A percentile compares a stretch with the other conserved stretches of the same genome.
Evolutionary conservation across 148 eudicot species (phyloP).

Genomic region (Fagopyrum homotropicum): DNA sequence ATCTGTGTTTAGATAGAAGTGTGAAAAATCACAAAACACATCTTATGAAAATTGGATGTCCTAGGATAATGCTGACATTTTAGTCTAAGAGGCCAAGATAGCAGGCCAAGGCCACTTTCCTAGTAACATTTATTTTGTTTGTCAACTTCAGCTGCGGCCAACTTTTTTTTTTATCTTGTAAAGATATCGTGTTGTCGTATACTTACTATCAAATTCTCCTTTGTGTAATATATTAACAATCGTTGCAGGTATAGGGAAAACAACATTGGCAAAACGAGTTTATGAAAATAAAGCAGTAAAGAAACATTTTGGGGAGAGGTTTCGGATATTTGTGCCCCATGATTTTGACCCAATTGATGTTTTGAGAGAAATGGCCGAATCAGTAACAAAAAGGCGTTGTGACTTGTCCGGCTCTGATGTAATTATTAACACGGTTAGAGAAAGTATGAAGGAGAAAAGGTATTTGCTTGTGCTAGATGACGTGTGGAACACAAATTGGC

Average conservation of each 20-base stretch:
- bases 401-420: neutral
- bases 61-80: neutral
- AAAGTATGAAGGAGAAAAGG: neutral
- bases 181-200: neutral
- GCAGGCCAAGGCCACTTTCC: neutral
- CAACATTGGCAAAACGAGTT: neutral
- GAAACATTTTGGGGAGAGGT: neutral
- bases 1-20: neutral
- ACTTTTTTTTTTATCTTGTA: too few species aligned
- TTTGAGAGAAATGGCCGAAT: neutral
- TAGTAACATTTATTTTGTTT: neutral
- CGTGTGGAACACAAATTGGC: conserved; percentile 7
- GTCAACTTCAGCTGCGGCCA: neutral
- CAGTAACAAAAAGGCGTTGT: neutral
- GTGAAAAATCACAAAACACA: neutral
- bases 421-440: neutral
- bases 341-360: conserved; percentile 2
- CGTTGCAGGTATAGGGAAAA: conserved; percentile 5
- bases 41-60: neutral
- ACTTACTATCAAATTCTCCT: neutral
- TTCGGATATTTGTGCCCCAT: conserved; percentile 6
- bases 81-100: neutral
- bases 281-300: conserved; percentile 1
- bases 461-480: conserved; percentile 4
- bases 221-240: neutral